Base-by-base conservation (phyloP, 1,139 yeast genomes). In the Trichomonascaceae sp. region DNA sequence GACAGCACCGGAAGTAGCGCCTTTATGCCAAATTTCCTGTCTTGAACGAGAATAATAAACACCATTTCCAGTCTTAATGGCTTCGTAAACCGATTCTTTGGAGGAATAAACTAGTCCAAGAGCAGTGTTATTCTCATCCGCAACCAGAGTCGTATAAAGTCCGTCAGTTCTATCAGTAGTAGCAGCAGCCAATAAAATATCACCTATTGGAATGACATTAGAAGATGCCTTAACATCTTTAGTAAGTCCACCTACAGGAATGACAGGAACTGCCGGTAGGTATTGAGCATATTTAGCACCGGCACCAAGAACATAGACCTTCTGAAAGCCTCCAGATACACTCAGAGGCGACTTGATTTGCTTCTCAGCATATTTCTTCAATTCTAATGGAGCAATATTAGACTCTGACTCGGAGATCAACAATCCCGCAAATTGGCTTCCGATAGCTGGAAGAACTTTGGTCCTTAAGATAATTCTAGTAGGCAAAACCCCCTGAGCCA, bases 81-180 rank as follows among this genome's bases (percentile, higher is more conserved):
- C 93, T 63, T 87, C 95, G 51, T 78, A 73, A 61, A 95, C 82
- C 41, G 96, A 88, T 60, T 84, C 91, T 45, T 73, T 72, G 0
- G 96, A 89, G 0, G 98, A 91, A 72, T 90, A 93, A 5, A 93
- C 98, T 32, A 93, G 78, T 1, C 99, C 99, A 54, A 95, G 76
- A 1, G 95, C 84, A 58, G 79, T 79, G 61, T 80, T 81, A 54
- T 76, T 68, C 43, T 80, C 70, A 53, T 91, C 88, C 22, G 89
- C 85, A 49, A 93, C 95, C 55, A 93, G 74, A 1, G 99, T 88
- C 13, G 97, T 81, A 72, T 73, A 91, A 49, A 93, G 78, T 0
- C 91, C 93, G 68, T 93, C 99, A 7, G 79, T 74, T 65, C 99
- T 83, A 69, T 93, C 99, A 1, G 96, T 85, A 32, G 77, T 77